Evolutionary conservation across 2,329 filamentous ascomycete genomes (phyloP).

Genomic region (Pseudogymnoascus sp.): DNA sequence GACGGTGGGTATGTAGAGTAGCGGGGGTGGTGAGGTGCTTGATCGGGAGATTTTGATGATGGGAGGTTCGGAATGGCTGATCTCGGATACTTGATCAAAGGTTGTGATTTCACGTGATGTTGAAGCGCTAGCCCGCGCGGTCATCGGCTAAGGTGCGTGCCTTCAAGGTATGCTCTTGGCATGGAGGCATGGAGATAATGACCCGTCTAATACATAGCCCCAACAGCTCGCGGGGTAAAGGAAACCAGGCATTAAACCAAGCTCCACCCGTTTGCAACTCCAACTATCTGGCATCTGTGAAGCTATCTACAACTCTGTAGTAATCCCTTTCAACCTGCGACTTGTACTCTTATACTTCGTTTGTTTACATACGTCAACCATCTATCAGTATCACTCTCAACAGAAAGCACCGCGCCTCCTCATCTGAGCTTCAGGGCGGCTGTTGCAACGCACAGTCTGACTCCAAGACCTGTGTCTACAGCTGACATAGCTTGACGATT

Average conservation of each 20-base stretch:
- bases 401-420: neutral
- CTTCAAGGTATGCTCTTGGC: conserved; percentile 4
- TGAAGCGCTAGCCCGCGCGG: neutral
- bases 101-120: conserved; percentile 1
- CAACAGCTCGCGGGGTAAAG: conserved; percentile 4
- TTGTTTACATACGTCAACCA: neutral
- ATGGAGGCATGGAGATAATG: conserved; percentile 1
- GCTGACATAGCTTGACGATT: conserved; percentile 14
- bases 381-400: neutral
- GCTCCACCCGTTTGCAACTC: neutral
- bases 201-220: conserved; percentile 1
- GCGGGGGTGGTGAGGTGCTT: conserved; percentile 29
- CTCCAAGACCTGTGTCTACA: neutral
- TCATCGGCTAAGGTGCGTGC: conserved; percentile 3
- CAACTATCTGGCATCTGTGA: conserved; percentile 1
- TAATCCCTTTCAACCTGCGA: neutral
- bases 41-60: conserved; percentile 3
- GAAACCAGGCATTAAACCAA: neutral
- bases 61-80: neutral
- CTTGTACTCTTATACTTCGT: neutral
- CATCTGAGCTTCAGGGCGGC: neutral
- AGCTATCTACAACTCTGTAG: neutral
- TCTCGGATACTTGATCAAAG: neutral
- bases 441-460: conserved; percentile 1
- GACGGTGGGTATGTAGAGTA: conserved; percentile 35